Evolutionary conservation across 2,329 filamentous ascomycete species (phyloP).

Genomic region (Colletotrichum siamense): DNA sequence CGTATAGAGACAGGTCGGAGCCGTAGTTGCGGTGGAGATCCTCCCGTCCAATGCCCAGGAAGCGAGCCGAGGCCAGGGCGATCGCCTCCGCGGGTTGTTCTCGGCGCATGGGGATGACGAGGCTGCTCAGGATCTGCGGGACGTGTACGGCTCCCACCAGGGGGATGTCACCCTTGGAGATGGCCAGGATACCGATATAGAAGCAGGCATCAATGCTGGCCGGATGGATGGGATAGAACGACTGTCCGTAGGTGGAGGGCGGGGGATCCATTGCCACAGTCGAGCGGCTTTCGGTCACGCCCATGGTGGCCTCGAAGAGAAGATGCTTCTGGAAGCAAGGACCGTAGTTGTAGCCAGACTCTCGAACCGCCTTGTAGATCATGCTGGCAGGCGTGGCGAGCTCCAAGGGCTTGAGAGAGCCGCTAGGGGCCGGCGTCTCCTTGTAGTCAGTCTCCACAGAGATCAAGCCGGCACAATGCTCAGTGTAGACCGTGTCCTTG

Average conservation of each 20-base stretch:
- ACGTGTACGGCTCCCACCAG: neutral
- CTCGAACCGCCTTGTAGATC: neutral
- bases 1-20: constrained; percentile 13
- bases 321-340: neutral
- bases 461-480: too few relatives aligned
- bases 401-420: neutral
- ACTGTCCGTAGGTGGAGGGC: neutral
- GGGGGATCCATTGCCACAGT: neutral
- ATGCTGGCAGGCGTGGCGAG: neutral
- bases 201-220: neutral
- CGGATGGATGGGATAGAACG: neutral
- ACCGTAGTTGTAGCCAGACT: neutral
- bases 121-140: neutral
- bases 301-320: neutral
- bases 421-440: too few relatives aligned
- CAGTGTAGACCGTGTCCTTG: too few relatives aligned
- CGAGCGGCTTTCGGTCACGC: neutral
- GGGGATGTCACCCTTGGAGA: constrained; percentile 18
- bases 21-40: constrained; percentile 19
- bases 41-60: constrained; percentile 15
- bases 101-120: neutral
- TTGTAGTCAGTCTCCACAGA: too few relatives aligned
- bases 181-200: constrained; percentile 21
- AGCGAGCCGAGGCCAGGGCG: neutral
- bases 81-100: neutral